Evolutionary conservation across 2,329 filamentous ascomycete genomes (phyloP).

Genomic region (Beauveria medogensis): DNA sequence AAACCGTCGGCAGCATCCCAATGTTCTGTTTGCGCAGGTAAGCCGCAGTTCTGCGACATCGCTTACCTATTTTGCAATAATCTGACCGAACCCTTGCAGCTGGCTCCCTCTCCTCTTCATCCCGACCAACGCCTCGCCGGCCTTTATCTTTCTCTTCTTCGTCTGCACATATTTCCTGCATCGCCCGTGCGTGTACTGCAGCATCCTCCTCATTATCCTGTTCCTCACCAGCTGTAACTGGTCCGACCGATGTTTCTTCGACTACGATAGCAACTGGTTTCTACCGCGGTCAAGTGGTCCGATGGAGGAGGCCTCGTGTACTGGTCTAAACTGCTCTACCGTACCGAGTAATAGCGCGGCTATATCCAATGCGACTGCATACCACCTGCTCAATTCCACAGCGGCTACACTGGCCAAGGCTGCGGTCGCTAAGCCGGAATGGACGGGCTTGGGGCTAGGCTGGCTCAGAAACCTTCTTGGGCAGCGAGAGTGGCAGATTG

Average conservation of each 20-base stretch:
- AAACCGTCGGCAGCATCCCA: constrained; percentile 13
- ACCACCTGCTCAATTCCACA: constrained; percentile 59
- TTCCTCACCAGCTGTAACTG: constrained; percentile 88
- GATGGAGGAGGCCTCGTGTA: constrained; percentile 20
- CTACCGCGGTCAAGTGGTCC: constrained; percentile 53
- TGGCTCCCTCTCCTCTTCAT: constrained; percentile 86
- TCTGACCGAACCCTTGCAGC: constrained; percentile 33
- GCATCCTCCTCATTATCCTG: constrained; percentile 86
- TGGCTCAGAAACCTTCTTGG: constrained; percentile 80
- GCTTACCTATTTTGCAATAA: background rate
- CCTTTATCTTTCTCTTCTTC: constrained; percentile 84
- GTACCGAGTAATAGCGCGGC: constrained; percentile 15
- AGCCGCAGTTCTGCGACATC: background rate
- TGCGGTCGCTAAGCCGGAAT: constrained; percentile 58
- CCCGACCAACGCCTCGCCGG: constrained; percentile 74
- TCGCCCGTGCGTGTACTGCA: constrained; percentile 96
- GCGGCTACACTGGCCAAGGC: constrained; percentile 58
- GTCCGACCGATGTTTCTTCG: constrained; percentile 87
- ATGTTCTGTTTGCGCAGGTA: constrained; percentile 60
- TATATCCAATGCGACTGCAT: constrained; percentile 40
- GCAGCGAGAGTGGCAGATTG: constrained; percentile 79
- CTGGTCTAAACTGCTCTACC: constrained; percentile 15
- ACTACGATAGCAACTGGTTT: constrained; percentile 90
- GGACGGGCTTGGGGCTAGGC: constrained; percentile 72
- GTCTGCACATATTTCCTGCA: constrained; percentile 93